phyloP scores from a whole-genome alignment of 345 rosid genomes.

The Nephelium lappaceum region DNA sequence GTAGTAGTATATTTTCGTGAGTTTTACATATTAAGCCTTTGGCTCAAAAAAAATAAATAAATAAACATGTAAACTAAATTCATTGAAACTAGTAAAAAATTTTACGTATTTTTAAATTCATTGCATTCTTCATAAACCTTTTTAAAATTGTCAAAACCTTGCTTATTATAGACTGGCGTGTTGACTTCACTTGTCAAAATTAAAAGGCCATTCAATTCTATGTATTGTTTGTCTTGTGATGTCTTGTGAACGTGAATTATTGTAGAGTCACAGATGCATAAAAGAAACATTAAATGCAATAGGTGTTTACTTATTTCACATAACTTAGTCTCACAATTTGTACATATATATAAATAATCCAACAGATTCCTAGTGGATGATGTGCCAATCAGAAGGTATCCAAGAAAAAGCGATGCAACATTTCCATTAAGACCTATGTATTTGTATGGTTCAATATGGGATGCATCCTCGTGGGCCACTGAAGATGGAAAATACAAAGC shows the following conservation, averaged over 20 bases:
- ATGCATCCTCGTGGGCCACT: conserved; percentile 95
- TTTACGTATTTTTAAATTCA: too few relatives aligned
- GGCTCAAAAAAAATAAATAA: too few relatives aligned
- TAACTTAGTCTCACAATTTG: too few relatives aligned
- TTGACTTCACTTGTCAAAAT: neutral
- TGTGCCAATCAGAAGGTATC: conserved; percentile 78
- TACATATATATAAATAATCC: too few relatives aligned
- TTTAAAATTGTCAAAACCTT: too few relatives aligned
- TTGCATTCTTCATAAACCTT: neutral
- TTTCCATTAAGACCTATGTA: conserved; percentile 83
- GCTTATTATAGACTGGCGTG: neutral
- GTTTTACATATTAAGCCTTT: too few relatives aligned
- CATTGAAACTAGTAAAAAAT: too few relatives aligned
- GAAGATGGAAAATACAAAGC: conserved; percentile 85
- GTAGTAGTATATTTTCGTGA: too few relatives aligned
- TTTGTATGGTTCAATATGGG: conserved; percentile 90
- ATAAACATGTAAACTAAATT: too few relatives aligned
- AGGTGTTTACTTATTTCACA: too few relatives aligned
- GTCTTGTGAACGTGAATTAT: neutral
- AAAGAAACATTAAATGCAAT: too few relatives aligned
- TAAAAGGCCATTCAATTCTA: too few relatives aligned
- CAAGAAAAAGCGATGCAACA: conserved; percentile 61
- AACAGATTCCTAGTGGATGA: conserved; percentile 86
- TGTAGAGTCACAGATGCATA: neutral
- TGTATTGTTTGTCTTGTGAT: neutral